Base-by-base conservation (phyloP, 139 green algal genomes). In the Chlamydomonas sp. region DNA sequence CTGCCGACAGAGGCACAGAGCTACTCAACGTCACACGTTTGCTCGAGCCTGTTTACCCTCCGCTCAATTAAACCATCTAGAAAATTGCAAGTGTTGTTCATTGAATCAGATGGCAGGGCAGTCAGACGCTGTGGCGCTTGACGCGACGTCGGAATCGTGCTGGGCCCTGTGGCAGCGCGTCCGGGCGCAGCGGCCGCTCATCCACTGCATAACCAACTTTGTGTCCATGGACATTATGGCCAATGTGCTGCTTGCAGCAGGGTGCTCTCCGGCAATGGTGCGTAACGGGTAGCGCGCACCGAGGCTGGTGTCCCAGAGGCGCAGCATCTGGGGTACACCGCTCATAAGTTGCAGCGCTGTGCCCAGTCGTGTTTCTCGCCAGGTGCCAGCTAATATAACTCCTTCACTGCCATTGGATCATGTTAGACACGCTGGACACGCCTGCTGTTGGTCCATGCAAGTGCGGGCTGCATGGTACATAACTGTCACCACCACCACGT, bases 211-310 rank as follows among this genome's bases (percentile, higher is more conserved):
- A 79, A 97, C 96, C 62, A 98, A 98, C 85, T 95, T 93, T 69
- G 95, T 97, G 7, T 91, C 80, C 63, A 97, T 98, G 94, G 95
- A 98, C 83, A 92, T 98, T 77, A 97, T 97, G 95, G 96, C 96
- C 4, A 97, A 97, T 86, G 86, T 90, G 1, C 83, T 98, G 79
- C 93, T 98, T 16, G 94, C 96, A 18, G 91, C 90, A 5, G 96
- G 96, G 0, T 93, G 92, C 2, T 97, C 94, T 0, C 96, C 96
- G 5, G 96, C 96, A 15, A 98, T 98, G 96, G 95, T 95, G 77
- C 79, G 89, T 2, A 61, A 9, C 74, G 31, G 31, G 31, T 9
- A 4, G 1, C 61, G 73, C 73, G 73, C 73, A 4, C 73, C 73
- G 20, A 18, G 7, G 17, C 31, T 78, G 49, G 3, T 62, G 61